Conservation (phyloP, 257 asterid species). For the Solanum paucissectum region DNA sequence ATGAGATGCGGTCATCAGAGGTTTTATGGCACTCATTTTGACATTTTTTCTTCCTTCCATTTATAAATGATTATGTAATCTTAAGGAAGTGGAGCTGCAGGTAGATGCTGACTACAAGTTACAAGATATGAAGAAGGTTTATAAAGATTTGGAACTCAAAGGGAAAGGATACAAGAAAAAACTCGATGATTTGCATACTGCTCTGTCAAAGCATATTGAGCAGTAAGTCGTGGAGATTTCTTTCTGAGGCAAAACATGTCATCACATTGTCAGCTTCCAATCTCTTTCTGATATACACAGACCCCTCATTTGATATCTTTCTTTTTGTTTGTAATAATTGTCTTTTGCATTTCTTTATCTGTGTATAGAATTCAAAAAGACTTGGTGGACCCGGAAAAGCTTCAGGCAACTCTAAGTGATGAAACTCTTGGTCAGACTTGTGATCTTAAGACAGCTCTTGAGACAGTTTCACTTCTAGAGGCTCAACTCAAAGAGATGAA, state of each 20-base stretch:
- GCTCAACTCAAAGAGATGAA: conserved; percentile 93
- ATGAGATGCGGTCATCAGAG: conserved; percentile 81
- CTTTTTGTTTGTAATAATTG: neutral
- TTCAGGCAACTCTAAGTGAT: conserved; percentile 56
- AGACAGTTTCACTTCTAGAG: conserved; percentile 79
- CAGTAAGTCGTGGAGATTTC: conserved; percentile 45
- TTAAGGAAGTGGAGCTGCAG: conserved; percentile 25
- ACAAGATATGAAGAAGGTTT: conserved; percentile 71
- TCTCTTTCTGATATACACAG: neutral
- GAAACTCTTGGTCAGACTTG: conserved; percentile 40
- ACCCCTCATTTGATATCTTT: neutral
- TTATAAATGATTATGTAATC: neutral
- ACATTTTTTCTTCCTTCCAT: neutral
- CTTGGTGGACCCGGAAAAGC: conserved; percentile 78
- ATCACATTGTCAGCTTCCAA: neutral
- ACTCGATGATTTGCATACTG: conserved; percentile 56
- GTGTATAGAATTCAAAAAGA: conserved; percentile 74
- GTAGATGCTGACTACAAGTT: conserved; percentile 94
- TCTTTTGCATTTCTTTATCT: neutral
- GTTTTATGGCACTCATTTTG: conserved; percentile 22
- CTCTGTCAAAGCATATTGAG: conserved; percentile 74
- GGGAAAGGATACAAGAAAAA: conserved; percentile 78
- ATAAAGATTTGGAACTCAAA: conserved; percentile 58
- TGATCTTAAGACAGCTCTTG: conserved; percentile 69
- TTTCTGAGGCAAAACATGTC: neutral